Evolutionary conservation across 306 rosid species (phyloP).

Genomic region (Castanopsis chinensis): DNA sequence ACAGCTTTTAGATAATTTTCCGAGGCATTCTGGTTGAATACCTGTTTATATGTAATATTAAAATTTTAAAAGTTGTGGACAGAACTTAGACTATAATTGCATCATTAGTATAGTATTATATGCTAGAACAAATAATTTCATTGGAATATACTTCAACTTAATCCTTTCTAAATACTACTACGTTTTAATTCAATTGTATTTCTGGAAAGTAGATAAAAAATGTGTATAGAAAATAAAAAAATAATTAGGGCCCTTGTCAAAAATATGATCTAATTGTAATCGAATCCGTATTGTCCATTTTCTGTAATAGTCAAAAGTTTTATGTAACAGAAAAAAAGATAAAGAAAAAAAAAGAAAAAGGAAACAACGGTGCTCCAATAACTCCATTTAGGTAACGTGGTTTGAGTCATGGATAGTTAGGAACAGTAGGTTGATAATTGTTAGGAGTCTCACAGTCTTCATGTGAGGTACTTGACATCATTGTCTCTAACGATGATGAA

Average conservation of each 20-base stretch:
- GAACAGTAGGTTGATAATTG: conserved; percentile 14
- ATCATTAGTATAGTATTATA: background rate
- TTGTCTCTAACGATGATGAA: too few relatives aligned
- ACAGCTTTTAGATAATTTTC: conserved; percentile 67
- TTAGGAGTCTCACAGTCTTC: conserved; percentile 31
- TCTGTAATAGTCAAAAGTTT: background rate
- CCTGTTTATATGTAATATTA: conserved; percentile 42
- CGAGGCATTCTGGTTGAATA: conserved; percentile 78
- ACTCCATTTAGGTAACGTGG: conserved; percentile 13
- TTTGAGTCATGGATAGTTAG: conserved; percentile 12
- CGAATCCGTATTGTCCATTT: background rate
- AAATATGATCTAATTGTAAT: background rate
- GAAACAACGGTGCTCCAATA: background rate
- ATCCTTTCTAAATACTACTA: background rate
- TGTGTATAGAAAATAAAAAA: too few relatives aligned
- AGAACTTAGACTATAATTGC: background rate
- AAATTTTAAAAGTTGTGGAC: background rate
- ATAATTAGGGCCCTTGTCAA: too few relatives aligned
- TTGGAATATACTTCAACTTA: background rate
- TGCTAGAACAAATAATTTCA: background rate
- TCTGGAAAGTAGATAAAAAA: too few relatives aligned
- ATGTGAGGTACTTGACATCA: conserved; percentile 17
- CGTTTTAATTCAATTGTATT: too few relatives aligned
- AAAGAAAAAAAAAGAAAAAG: background rate
- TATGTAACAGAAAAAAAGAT: background rate